phyloP scores from a whole-genome alignment of 208 protist species.

The Trypanosoma caninum region DNA sequence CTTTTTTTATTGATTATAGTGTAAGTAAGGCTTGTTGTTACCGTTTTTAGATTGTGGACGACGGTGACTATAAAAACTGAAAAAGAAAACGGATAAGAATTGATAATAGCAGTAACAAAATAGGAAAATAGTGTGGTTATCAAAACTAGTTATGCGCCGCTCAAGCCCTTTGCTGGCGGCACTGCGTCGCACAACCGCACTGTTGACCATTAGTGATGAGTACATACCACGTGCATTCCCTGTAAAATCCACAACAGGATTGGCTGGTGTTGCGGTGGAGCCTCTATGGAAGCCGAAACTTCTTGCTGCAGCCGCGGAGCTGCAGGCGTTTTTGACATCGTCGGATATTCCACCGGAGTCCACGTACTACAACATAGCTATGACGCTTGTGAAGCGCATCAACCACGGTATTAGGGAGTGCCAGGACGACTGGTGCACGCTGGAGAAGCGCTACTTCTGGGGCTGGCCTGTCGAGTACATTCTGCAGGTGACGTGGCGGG shows the following conservation, averaged over 20 bases:
- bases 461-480: conserved; percentile 92
- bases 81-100: not conserved
- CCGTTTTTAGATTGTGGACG: too few relatives aligned
- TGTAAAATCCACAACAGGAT: conserved; percentile 88
- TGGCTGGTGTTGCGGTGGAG: conserved; percentile 86
- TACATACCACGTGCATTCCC: conserved; percentile 90
- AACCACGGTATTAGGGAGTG: conserved; percentile 86
- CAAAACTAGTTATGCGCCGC: conserved; percentile 23
- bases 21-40: too few relatives aligned
- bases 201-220: conserved; percentile 82
- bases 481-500: conserved; percentile 87
- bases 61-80: too few relatives aligned
- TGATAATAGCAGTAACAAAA: not conserved
- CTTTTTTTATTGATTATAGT: too few relatives aligned
- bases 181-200: conserved; percentile 46
- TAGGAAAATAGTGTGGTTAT: not conserved
- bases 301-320: conserved; percentile 76
- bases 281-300: conserved; percentile 91
- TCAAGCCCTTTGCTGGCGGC: conserved; percentile 30
- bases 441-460: conserved; percentile 92
- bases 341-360: conserved; percentile 89
- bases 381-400: conserved; percentile 90
- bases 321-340: conserved; percentile 76
- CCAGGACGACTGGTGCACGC: conserved; percentile 88
- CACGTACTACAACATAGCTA: conserved; percentile 90